A percentile compares a stretch with the other conserved stretches of the same genome.
phyloP scores from a whole-genome alignment of 1,284 basidiomycete species.

The Cutaneotrichosporon spelunceum region DNA sequence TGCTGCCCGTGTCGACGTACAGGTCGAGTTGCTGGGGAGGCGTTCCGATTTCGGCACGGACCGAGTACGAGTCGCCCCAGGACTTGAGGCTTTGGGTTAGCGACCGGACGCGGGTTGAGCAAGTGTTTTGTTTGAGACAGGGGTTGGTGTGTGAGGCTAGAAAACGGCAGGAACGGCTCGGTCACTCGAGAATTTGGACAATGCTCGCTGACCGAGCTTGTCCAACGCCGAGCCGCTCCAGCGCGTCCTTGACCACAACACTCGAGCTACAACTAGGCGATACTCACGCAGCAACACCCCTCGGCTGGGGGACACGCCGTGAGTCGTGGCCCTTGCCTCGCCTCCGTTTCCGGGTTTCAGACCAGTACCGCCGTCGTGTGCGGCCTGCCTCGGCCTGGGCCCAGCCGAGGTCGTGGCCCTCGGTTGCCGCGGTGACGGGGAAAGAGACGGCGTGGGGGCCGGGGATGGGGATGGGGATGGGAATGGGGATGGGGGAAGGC shows the following conservation, averaged over 20 bases:
- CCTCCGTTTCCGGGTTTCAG: no score
- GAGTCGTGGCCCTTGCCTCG: no score
- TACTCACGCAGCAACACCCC: no score
- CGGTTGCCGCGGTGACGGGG: background rate
- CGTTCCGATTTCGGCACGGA: slow-evolving; percentile 37
- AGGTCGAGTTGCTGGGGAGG: slow-evolving; percentile 57
- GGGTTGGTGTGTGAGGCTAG: no score
- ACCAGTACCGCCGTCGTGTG: background rate
- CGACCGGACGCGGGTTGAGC: background rate
- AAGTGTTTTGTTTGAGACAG: background rate
- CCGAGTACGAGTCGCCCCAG: slow-evolving; percentile 43
- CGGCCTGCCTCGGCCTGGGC: background rate
- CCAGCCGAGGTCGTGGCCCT: background rate
- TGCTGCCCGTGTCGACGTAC: slow-evolving; percentile 60
- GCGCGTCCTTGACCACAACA: no score
- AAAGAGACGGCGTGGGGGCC: background rate
- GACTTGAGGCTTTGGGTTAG: slow-evolving; percentile 36
- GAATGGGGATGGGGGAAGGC: background rate
- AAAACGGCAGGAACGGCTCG: no score
- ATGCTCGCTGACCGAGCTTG: no score
- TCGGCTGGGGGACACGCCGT: no score
- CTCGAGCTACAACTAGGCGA: no score
- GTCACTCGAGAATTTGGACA: no score
- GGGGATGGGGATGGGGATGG: no score
- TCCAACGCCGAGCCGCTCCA: no score